A percentile compares a stretch with the other conserved stretches of the same genome.
Evolutionary conservation across 2,329 filamentous ascomycete species (phyloP).

Genomic region (Penicillium freii): DNA sequence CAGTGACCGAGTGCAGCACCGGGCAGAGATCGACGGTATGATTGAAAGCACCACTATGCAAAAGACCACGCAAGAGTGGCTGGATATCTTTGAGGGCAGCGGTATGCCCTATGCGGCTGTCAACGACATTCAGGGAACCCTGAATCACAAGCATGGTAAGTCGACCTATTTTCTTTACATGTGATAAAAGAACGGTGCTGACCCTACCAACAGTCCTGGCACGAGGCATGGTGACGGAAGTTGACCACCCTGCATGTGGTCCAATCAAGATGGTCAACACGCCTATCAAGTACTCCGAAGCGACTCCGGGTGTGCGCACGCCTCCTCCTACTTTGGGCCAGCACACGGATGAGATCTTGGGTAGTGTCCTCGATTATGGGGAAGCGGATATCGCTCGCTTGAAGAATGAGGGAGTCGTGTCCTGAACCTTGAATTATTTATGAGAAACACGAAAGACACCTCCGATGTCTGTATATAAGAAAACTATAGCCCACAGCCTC

Average conservation of each 20-base stretch:
- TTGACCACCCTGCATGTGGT: constrained; percentile 80
- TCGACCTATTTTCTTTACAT: background rate
- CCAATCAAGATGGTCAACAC: constrained; percentile 88
- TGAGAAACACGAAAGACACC: constrained; percentile 3
- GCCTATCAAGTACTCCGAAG: constrained; percentile 89
- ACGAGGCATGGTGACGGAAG: constrained; percentile 82
- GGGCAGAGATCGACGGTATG: constrained; percentile 70
- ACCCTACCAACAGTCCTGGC: constrained; percentile 54
- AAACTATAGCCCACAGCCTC: background rate
- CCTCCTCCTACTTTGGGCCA: constrained; percentile 83
- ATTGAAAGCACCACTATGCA: constrained; percentile 74
- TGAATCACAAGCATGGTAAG: constrained; percentile 79
- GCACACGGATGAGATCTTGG: constrained; percentile 77
- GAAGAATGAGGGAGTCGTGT: constrained; percentile 65
- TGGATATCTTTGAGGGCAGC: constrained; percentile 79
- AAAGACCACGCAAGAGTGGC: constrained; percentile 84
- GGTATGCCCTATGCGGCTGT: constrained; percentile 94
- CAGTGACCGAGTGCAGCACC: constrained; percentile 61
- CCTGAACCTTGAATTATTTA: constrained; percentile 34
- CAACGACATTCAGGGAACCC: constrained; percentile 82
- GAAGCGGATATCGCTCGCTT: constrained; percentile 60
- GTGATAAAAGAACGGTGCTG: background rate
- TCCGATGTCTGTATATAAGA: constrained; percentile 5
- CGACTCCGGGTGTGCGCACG: constrained; percentile 69
- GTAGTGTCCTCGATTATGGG: constrained; percentile 60